phyloP scores from a whole-genome alignment of 805 yeast species.

The Jamesozyma rosinii region DNA sequence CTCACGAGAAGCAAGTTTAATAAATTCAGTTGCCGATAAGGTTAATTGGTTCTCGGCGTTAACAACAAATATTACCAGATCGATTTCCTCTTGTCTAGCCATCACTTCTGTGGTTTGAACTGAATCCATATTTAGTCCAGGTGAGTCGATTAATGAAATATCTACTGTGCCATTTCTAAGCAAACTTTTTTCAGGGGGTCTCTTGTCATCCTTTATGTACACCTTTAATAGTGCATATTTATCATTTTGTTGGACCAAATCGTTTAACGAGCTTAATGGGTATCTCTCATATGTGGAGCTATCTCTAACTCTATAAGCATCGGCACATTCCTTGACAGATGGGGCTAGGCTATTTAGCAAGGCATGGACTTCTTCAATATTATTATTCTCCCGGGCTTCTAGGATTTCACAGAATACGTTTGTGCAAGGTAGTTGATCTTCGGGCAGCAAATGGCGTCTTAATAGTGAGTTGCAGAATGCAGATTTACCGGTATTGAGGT shows the following conservation, averaged over 20 bases:
- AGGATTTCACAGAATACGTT: constrained; percentile 90
- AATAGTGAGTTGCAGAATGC: constrained; percentile 88
- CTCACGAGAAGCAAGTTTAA: constrained; percentile 81
- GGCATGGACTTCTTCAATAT: constrained; percentile 89
- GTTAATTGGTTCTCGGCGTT: constrained; percentile 95
- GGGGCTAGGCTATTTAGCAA: constrained; percentile 44
- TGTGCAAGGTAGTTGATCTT: constrained; percentile 97
- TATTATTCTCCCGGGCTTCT: constrained; percentile 67
- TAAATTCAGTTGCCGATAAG: constrained; percentile 86
- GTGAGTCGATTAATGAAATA: constrained; percentile 89
- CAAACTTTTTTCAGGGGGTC: constrained; percentile 58
- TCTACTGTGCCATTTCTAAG: constrained; percentile 86
- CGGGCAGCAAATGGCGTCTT: constrained; percentile 72
- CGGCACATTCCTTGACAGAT: constrained; percentile 22
- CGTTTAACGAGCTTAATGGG: constrained; percentile 48
- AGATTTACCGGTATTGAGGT: constrained; percentile 91
- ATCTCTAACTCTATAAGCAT: constrained; percentile 36
- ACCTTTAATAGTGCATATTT: constrained; percentile 65
- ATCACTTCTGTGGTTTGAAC: constrained; percentile 91
- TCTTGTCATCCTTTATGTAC: constrained; percentile 60
- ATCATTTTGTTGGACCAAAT: constrained; percentile 66
- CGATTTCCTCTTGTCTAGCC: constrained; percentile 94
- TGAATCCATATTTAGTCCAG: constrained; percentile 89
- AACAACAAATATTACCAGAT: constrained; percentile 89
- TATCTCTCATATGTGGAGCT: constrained; percentile 55